Percentiles rank a stretch among this genome's conserved stretches.
Conservation (phyloP, 345 rosid species). For the Dipteronia sinensis region DNA sequence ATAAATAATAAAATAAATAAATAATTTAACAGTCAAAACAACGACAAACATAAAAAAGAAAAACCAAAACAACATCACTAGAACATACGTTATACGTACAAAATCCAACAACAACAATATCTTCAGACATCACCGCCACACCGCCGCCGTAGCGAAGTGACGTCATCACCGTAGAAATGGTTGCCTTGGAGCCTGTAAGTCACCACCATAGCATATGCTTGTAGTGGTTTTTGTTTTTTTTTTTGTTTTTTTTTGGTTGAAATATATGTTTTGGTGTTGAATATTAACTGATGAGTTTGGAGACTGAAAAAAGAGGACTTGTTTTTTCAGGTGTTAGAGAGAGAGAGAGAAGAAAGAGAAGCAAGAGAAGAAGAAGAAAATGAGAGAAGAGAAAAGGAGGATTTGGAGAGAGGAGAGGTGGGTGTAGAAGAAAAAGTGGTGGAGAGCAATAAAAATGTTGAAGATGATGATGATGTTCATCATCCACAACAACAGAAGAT, state of each 20-base stretch:
- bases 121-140: conserved; percentile 22
- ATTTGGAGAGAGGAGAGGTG: conserved; percentile 54
- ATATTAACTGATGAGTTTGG: not conserved
- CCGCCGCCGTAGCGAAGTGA: conserved; percentile 37
- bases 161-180: conserved; percentile 49
- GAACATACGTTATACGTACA: conserved; percentile 5
- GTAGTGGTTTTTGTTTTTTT: not conserved
- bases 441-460: conserved; percentile 17
- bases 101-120: conserved; percentile 8
- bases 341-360: conserved; percentile 35
- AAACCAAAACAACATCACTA: conserved; percentile 13
- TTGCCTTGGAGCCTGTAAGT: conserved; percentile 53
- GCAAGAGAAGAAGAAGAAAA: conserved; percentile 11
- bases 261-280: not conserved
- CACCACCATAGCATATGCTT: not conserved
- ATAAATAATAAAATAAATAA: not conserved
- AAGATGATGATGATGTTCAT: not conserved
- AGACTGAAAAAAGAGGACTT: too few species aligned
- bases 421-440: conserved; percentile 31
- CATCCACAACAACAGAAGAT: not conserved
- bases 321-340: conserved; percentile 40
- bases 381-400: conserved; percentile 23
- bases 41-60: not conserved
- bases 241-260: not conserved
- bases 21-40: conserved; percentile 1